Base-by-base conservation (phyloP, 2,329 filamentous ascomycete genomes). In the Alternaria sp. region DNA sequence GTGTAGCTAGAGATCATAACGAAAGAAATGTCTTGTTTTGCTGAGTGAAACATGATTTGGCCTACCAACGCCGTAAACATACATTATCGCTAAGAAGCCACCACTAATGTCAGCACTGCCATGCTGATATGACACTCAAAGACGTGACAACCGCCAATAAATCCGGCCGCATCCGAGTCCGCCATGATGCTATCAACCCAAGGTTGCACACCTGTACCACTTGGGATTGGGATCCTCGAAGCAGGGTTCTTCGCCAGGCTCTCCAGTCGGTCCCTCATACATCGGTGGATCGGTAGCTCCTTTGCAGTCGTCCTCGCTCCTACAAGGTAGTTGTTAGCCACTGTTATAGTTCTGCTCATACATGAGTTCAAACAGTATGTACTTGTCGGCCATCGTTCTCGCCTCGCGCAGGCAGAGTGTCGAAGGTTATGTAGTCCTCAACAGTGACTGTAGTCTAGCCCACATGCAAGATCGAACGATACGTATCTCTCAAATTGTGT, bases 211-310 rank as follows among this genome's bases (percentile, higher is more conserved):
- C 37, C 45, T 63, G 47, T 70, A 70, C 67, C 65, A 68, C 41
- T 62, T 63, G 11, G 67, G 67, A 43, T 28, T 65, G 4, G 67
- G 65, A 3, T 64, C 51, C 12, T 49, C 55, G 33, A 70, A 70
- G 6, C 50, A 37, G 2, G 63, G 56, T 12, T 64, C 63, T 9
- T 53, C 26, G 47, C 67, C 67, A 4, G 58, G 46, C 10, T 54
- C 50, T 5, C 65, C 56, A 41, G 44, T 63, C 1, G 65, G 55
- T 1, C 59, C 67, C 11, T 58, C 59, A 9, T 59, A 66, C 7
- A 58, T 14, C 2, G 51, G 61, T 5, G 53, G 47, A 11, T 54
- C 3, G 12, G n/a, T n/a, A 0, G 41, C 41, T 11, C 25, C 41
- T 21, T 14, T 21, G 21, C 67, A 68, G 8, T 64, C 55, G 7